Percentiles rank a stretch among this genome's conserved stretches.
Conservation (phyloP, 495 filamentous ascomycete genomes). For the Lepidopterella palustris region DNA sequence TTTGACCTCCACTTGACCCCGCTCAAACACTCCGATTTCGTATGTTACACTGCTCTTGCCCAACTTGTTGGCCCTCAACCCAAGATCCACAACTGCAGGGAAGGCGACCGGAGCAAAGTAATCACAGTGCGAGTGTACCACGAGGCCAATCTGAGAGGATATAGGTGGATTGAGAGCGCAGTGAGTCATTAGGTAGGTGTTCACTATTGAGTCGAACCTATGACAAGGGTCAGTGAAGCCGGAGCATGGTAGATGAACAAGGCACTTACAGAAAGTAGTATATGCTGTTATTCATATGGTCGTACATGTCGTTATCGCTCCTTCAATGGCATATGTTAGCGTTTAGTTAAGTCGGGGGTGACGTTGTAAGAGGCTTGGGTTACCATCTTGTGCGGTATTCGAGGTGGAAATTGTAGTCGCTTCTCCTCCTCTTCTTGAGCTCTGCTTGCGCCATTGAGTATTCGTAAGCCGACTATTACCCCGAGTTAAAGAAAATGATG, state of each 20-base stretch:
- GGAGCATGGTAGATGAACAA: conserved; percentile 2
- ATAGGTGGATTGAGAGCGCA: conserved; percentile 68
- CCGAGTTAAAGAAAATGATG: no score
- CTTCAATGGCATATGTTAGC: conserved; percentile 36
- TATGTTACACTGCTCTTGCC: conserved; percentile 87
- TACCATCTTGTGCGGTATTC: conserved; percentile 89
- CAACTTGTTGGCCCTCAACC: conserved; percentile 73
- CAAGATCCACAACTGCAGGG: conserved; percentile 74
- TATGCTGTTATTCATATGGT: conserved; percentile 75
- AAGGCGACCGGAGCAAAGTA: conserved; percentile 82
- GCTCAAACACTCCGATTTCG: conserved; percentile 81
- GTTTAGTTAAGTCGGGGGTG: conserved; percentile 3
- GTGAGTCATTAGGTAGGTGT: conserved; percentile 76
- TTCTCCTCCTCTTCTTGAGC: conserved; percentile 58
- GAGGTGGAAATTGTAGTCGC: conserved; percentile 72
- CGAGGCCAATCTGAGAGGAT: conserved; percentile 67
- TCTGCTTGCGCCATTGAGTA: conserved; percentile 34
- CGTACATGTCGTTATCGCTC: conserved; percentile 96
- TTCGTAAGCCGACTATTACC: no score
- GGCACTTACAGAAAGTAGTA: conserved; percentile 62
- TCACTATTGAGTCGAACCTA: conserved; percentile 78
- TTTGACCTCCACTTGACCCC: conserved; percentile 64
- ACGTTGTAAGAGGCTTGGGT: conserved; percentile 11
- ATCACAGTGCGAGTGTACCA: conserved; percentile 75
- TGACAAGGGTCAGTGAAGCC: not conserved